phyloP scores from a whole-genome alignment of 495 filamentous ascomycete species.

The Zalerion maritima region DNA sequence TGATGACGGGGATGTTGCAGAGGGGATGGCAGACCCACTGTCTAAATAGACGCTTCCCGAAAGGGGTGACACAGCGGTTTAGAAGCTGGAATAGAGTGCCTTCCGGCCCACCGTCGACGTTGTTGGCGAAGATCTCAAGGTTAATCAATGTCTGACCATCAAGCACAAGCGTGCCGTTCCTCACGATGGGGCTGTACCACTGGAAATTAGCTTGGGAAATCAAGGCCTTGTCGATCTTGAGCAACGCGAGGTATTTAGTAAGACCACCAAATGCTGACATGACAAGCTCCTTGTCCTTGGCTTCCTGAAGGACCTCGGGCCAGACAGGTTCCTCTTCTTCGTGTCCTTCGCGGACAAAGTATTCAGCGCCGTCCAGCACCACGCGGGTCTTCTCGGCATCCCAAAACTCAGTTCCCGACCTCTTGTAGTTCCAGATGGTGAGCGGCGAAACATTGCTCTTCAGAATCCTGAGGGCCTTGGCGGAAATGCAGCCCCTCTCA shows the following conservation, averaged over 20 bases:
- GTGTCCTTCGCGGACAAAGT: constrained; percentile 54
- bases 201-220: constrained; percentile 83
- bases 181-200: constrained; percentile 87
- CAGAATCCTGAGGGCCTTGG: constrained; percentile 77
- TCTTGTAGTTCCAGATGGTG: constrained; percentile 91
- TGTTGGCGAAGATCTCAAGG: constrained; percentile 92
- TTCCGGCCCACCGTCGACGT: constrained; percentile 66
- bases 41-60: constrained; percentile 90
- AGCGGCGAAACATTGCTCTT: constrained; percentile 91
- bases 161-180: constrained; percentile 80
- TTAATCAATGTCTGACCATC: constrained; percentile 97
- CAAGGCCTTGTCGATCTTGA: constrained; percentile 81
- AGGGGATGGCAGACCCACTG: constrained; percentile 98
- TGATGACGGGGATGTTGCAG: constrained; percentile 72
- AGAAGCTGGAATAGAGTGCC: constrained; percentile 84
- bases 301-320: constrained; percentile 61
- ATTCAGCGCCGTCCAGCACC: constrained; percentile 68
- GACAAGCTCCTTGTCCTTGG: constrained; percentile 62
- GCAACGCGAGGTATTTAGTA: constrained; percentile 67
- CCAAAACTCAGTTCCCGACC: constrained; percentile 86
- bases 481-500: constrained; percentile 75
- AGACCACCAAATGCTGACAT: constrained; percentile 93
- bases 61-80: constrained; percentile 91
- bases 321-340: constrained; percentile 52
- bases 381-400: constrained; percentile 63